Base-by-base conservation (phyloP, 2,329 filamentous ascomycete species). In the Calycina herbarum region DNA sequence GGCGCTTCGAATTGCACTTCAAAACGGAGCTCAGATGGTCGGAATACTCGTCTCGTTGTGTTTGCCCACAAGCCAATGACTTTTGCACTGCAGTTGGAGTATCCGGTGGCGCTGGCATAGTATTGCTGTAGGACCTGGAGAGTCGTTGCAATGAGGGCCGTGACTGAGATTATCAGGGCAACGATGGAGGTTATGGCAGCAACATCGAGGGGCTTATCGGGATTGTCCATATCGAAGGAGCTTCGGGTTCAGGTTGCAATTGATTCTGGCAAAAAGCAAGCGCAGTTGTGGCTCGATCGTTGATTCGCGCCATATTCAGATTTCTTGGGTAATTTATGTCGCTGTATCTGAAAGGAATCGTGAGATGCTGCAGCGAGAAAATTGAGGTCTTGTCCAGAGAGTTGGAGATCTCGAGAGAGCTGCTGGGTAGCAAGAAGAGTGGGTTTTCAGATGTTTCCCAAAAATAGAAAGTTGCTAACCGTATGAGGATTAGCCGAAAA, bases 81-180 rank as follows among this genome's bases (percentile, higher is more conserved):
- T 8, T 48, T 48, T 48, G 15, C 42, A 20, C 42, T 48, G 42
- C 42, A 24, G n/a, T 20, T 48, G 17, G 17, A 48, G 13, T 48
- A 48, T 20, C 42, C 42, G 7, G 42, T 48, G 8, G 42, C 42
- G n/a, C 42, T 48, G 8, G 42, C 42, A 20, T 15, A 48, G 17
- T 48, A 48, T 20, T 48, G 42, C 42, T 48, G 42, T n/a, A 48
- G 42, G n/a, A 48, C n/a, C 42, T 48, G 42, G 15, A 48, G n/a
- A n/a, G 42, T 48, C 13, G 42, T 20, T 8, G 42, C 42, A 20
- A 48, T 10, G 6, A 48, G 17, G 3, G 42, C 42, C 42, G 42
- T 48, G 17, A 48, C n/a, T 8, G 42, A 48, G 42, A 48, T 48
- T 3, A 48, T 20, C n/a, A 48, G 17, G 42, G 42, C 42, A 5